A percentile compares a stretch with the other conserved stretches of the same genome.
Evolutionary conservation across 768 basidiomycete genomes (phyloP).

Genomic region (Pleurotus tuber-regium): DNA sequence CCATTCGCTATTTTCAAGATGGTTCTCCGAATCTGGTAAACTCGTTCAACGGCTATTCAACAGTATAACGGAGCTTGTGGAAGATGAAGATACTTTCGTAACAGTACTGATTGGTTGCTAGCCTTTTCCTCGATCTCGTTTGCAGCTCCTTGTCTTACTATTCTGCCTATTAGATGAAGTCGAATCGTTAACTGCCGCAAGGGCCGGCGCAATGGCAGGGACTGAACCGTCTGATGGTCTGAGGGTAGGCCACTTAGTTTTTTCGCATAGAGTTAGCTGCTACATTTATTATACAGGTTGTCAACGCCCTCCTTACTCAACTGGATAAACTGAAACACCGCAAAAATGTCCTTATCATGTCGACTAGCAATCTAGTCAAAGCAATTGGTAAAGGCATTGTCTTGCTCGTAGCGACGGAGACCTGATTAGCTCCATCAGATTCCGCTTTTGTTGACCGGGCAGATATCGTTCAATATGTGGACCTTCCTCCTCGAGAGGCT

Average conservation of each 20-base stretch:
- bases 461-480: slow-evolving; percentile 94
- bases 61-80: slow-evolving; percentile 86
- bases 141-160: slow-evolving; percentile 4
- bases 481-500: slow-evolving; percentile 86
- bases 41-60: slow-evolving; percentile 92
- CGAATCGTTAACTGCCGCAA: slow-evolving; percentile 90
- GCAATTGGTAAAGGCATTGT: slow-evolving; percentile 70
- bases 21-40: slow-evolving; percentile 99
- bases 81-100: slow-evolving; percentile 89
- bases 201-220: slow-evolving; percentile 92
- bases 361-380: slow-evolving; percentile 92
- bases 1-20: slow-evolving; percentile 95
- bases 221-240: slow-evolving; percentile 95
- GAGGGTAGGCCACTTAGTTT: slow-evolving; percentile 47
- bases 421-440: slow-evolving; percentile 46
- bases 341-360: slow-evolving; percentile 94
- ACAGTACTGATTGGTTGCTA: slow-evolving; percentile 85
- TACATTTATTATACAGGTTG: slow-evolving; percentile 57
- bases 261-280: neutral
- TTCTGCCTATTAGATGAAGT: slow-evolving; percentile 77
- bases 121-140: neutral
- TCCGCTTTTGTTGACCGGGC: slow-evolving; percentile 95
- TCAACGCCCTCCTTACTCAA: slow-evolving; percentile 95
- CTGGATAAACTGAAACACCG: slow-evolving; percentile 91
- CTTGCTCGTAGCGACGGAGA: neutral